A percentile compares a stretch with the other conserved stretches of the same genome.
These are phyloP conservation scores for Elaeis oleifera DNA, from an alignment of 202 grass and related monocot species.

Conservation along the genomic window DNA sequence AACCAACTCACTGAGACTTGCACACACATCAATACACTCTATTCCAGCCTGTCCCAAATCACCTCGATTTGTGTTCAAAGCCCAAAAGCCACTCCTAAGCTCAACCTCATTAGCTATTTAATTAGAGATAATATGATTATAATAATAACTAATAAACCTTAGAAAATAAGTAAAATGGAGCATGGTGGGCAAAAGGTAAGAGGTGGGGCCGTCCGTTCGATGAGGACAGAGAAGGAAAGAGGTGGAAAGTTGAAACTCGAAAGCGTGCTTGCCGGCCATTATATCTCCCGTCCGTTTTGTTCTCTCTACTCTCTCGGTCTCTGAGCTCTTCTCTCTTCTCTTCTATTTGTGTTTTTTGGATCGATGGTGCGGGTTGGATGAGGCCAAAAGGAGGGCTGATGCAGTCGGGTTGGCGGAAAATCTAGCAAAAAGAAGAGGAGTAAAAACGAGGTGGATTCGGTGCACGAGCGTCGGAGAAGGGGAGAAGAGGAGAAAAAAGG, in stretches of 20 bases:
- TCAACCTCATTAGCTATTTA: no score
- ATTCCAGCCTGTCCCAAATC: no score
- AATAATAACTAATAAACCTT: no score
- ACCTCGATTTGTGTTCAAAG: no score
- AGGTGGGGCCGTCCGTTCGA: not conserved
- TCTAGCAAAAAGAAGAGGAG: not conserved
- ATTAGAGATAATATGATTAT: no score
- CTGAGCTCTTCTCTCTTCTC: not conserved
- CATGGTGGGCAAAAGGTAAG: not conserved
- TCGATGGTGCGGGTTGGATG: constrained; percentile 19
- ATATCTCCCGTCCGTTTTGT: constrained; percentile 16
- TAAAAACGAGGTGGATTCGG: constrained; percentile 14
- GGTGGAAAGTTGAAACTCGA: constrained; percentile 53
- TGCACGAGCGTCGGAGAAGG: constrained; percentile 1
- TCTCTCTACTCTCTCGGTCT: no score
- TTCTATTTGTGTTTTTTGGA: not conserved
- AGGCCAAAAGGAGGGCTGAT: constrained; percentile 18
- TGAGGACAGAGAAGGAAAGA: constrained; percentile 1
- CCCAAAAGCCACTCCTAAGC: no score
- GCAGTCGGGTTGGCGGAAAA: constrained; percentile 23
- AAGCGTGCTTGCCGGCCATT: constrained; percentile 95
- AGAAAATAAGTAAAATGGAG: no score
- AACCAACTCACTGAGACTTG: no score
- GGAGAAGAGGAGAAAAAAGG: constrained; percentile 19
- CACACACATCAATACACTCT: no score